Percentiles rank a stretch among this genome's conserved stretches.
phyloP scores from a whole-genome alignment of 73 alveolate genomes.

The Diophrys appendiculata region DNA sequence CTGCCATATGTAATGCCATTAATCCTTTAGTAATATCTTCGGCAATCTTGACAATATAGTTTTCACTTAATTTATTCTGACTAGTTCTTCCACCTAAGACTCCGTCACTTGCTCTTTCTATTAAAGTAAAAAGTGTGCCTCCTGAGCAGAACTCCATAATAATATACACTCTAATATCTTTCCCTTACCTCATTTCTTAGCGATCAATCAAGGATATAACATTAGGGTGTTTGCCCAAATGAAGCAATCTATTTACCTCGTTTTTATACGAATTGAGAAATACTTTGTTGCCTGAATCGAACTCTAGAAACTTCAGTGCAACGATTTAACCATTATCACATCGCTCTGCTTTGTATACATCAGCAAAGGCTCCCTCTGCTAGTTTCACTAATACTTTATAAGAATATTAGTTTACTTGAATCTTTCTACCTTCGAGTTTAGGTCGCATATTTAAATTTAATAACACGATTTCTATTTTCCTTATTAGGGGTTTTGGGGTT shows the following conservation, averaged over 20 bases:
- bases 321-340: background rate
- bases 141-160: too few relatives aligned
- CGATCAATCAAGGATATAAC: background rate
- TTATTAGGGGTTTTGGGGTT: background rate
- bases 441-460: background rate
- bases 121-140: too few relatives aligned
- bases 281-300: background rate
- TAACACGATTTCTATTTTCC: background rate
- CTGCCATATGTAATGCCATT: conserved; percentile 18
- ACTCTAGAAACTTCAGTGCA: background rate
- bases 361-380: conserved; percentile 8
- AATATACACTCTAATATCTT: background rate
- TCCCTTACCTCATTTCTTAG: background rate
- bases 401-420: background rate
- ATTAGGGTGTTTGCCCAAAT: background rate
- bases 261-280: background rate
- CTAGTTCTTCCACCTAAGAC: too few relatives aligned
- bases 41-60: conserved; percentile 23
- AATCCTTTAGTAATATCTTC: conserved; percentile 40
- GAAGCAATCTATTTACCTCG: background rate
- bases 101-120: too few relatives aligned
- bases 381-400: background rate
- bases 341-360: background rate
- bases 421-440: background rate
- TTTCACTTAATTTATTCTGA: too few relatives aligned